A percentile compares a stretch with the other conserved stretches of the same genome.
phyloP scores from a whole-genome alignment of 331 rosid species.

The Malus hybrid region DNA sequence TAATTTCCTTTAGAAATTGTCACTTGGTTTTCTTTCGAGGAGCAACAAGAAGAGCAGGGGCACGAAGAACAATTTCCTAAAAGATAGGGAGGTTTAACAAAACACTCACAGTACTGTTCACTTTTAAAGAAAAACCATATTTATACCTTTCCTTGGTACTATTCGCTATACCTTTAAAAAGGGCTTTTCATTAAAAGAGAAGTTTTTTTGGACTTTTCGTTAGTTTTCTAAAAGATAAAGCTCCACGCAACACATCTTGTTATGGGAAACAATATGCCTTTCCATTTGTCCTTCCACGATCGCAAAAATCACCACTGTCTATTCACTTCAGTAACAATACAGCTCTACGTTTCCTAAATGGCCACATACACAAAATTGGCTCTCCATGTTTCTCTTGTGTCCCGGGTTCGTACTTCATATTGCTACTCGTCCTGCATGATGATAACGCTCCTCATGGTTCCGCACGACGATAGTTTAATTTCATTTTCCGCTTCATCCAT shows the following conservation, averaged over 20 bases:
- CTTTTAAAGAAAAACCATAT: too few species aligned
- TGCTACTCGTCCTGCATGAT: background rate
- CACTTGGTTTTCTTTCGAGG: too few species aligned
- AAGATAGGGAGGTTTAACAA: too few species aligned
- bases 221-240: background rate
- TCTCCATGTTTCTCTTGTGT: background rate
- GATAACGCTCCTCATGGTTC: background rate
- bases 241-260: background rate
- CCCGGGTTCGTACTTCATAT: background rate
- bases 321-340: background rate
- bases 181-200: too few species aligned
- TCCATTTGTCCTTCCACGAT: background rate
- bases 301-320: background rate
- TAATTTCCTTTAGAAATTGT: too few species aligned
- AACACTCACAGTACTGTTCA: too few species aligned
- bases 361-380: constrained; percentile 28
- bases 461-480: background rate
- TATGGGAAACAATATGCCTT: background rate
- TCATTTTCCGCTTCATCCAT: background rate
- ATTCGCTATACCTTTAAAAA: too few species aligned
- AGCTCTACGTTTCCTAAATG: constrained; percentile 7
- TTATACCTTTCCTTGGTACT: too few species aligned
- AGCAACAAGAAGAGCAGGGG: too few species aligned
- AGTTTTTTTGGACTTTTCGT: too few species aligned
- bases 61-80: too few species aligned